These are phyloP conservation scores for Mortierella polycephala DNA, from an alignment of 371 early-diverging fungal species.

Conservation along the genomic window DNA sequence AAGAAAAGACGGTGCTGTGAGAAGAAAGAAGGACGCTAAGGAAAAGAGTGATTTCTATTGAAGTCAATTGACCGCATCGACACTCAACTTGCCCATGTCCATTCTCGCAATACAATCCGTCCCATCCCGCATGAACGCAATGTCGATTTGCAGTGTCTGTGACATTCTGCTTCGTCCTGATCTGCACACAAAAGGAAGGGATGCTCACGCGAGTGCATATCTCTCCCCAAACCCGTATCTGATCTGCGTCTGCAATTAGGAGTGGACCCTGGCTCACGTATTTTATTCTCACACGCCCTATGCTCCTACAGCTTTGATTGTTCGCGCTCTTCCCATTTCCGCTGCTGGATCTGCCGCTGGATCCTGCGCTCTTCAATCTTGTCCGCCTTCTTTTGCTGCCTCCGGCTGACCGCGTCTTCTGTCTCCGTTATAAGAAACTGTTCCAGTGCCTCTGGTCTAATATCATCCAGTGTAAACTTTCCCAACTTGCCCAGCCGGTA, in stretches of 20 bases:
- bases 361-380: slow-evolving; percentile 60
- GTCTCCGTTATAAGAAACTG: slow-evolving; percentile 56
- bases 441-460: slow-evolving; percentile 62
- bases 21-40: not conserved
- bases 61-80: too few relatives aligned
- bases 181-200: too few relatives aligned
- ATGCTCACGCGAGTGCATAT: too few relatives aligned
- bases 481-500: slow-evolving; percentile 82
- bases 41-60: not conserved
- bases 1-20: not conserved
- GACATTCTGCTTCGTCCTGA: too few relatives aligned
- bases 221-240: too few relatives aligned
- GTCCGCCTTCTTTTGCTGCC: slow-evolving; percentile 64
- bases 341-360: slow-evolving; percentile 30
- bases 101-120: too few relatives aligned
- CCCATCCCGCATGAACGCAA: too few relatives aligned
- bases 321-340: slow-evolving; percentile 32
- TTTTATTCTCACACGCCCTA: not conserved
- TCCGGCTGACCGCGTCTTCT: slow-evolving; percentile 51
- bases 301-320: slow-evolving; percentile 8
- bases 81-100: too few relatives aligned
- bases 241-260: too few relatives aligned
- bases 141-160: too few relatives aligned
- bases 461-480: slow-evolving; percentile 76
- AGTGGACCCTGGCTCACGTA: too few relatives aligned